These are phyloP conservation scores for Kentomonas sorsogonicus DNA, from an alignment of 208 protist genomes.

Conservation along the genomic window DNA sequence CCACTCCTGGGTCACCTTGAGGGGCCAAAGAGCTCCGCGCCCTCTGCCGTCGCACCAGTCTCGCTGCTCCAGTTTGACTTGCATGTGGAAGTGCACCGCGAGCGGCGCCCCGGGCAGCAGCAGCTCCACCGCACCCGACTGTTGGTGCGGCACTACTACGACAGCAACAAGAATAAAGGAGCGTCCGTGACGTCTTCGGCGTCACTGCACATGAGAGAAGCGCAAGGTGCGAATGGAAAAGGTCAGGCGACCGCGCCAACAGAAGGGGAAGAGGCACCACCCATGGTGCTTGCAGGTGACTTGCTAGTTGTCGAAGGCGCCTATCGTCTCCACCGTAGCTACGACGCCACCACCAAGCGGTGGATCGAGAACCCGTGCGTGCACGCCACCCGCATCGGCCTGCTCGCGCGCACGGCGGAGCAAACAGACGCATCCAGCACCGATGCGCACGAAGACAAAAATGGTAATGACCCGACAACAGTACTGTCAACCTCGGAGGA, in stretches of 20 bases:
- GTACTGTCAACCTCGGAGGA: no score
- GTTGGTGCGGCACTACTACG: constrained; percentile 37
- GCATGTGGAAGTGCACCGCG: constrained; percentile 41
- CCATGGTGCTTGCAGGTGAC: constrained; percentile 41
- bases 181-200: not conserved
- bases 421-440: no score
- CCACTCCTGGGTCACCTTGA: constrained; percentile 21
- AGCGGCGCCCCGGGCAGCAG: constrained; percentile 46
- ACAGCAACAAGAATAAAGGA: not conserved
- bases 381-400: constrained; percentile 51
- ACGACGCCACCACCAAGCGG: constrained; percentile 70
- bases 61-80: constrained; percentile 54
- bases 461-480: no score
- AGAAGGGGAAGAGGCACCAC: not conserved
- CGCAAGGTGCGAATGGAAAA: not conserved
- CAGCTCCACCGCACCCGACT: constrained; percentile 48
- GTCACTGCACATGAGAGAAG: not conserved
- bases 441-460: no score
- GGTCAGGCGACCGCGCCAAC: no score
- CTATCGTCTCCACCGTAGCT: constrained; percentile 62
- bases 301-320: constrained; percentile 51
- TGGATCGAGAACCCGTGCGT: constrained; percentile 61
- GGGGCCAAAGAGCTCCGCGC: constrained; percentile 1
- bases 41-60: not conserved
- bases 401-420: no score